Conservation (phyloP, 2,329 filamentous ascomycete genomes). For the Fusarium sp. region DNA sequence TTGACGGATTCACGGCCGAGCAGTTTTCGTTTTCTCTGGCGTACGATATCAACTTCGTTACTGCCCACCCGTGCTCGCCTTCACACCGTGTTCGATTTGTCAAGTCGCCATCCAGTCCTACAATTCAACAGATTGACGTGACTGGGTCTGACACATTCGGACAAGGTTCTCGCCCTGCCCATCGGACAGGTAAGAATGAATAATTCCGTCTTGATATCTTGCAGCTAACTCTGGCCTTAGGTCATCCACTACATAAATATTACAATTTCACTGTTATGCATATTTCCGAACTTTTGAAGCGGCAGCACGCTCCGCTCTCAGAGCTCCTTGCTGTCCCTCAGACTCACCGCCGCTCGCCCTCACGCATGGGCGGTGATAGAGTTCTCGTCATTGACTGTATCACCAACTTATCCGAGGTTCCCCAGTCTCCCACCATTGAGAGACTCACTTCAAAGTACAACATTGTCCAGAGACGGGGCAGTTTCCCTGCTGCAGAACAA, state of each 20-base stretch:
- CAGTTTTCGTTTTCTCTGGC: slow-evolving; percentile 59
- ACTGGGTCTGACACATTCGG: slow-evolving; percentile 57
- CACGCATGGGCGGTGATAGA: slow-evolving; percentile 44
- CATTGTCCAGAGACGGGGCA: slow-evolving; percentile 50
- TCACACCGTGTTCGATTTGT: slow-evolving; percentile 67
- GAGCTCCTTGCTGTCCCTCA: slow-evolving; percentile 56
- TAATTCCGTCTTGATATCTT: neutral
- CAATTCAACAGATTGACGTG: slow-evolving; percentile 67
- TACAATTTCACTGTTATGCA: slow-evolving; percentile 70
- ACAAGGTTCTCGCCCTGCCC: slow-evolving; percentile 59
- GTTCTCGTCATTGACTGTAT: slow-evolving; percentile 74
- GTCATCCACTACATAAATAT: slow-evolving; percentile 71
- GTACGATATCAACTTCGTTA: slow-evolving; percentile 73
- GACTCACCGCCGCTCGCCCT: slow-evolving; percentile 46
- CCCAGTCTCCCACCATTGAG: slow-evolving; percentile 60
- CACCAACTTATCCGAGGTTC: slow-evolving; percentile 61
- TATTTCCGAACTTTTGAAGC: slow-evolving; percentile 65
- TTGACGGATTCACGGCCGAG: slow-evolving; percentile 55
- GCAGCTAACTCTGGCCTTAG: slow-evolving; percentile 49
- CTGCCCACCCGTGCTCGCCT: slow-evolving; percentile 71
- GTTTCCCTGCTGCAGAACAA: slow-evolving; percentile 58
- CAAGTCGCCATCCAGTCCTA: slow-evolving; percentile 69
- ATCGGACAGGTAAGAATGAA: slow-evolving; percentile 58
- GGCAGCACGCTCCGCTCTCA: slow-evolving; percentile 58
- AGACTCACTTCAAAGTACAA: slow-evolving; percentile 49